phyloP scores from a whole-genome alignment of 306 rosid species.

The Rosa chinensis region DNA sequence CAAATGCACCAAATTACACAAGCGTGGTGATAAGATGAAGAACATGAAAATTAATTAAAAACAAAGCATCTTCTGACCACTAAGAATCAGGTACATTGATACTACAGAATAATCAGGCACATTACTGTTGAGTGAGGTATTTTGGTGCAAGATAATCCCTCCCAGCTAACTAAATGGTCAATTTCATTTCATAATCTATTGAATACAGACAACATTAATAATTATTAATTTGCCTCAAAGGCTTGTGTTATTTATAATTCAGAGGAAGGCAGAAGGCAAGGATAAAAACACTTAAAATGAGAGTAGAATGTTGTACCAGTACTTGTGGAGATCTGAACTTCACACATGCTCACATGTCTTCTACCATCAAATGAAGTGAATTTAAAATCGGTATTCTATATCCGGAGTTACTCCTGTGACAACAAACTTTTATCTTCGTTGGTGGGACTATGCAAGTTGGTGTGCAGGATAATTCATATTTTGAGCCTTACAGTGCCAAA shows the following conservation, averaged over 20 bases:
- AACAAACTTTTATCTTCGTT: conserved; percentile 49
- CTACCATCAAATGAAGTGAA: conserved; percentile 32
- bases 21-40: no score
- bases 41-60: background rate
- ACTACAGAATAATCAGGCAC: background rate
- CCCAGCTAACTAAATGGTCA: background rate
- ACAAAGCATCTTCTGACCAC: background rate
- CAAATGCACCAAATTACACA: no score
- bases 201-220: background rate
- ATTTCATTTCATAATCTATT: background rate
- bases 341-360: conserved; percentile 37
- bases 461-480: conserved; percentile 37
- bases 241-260: background rate
- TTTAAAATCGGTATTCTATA: conserved; percentile 57
- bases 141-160: background rate
- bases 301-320: background rate
- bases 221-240: background rate
- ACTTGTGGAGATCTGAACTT: conserved; percentile 59
- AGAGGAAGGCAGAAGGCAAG: background rate
- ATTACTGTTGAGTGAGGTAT: background rate
- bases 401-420: conserved; percentile 23
- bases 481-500: conserved; percentile 69
- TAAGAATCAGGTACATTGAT: background rate
- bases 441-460: conserved; percentile 42
- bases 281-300: background rate